Conservation (phyloP, 495 filamentous ascomycete species). For the Trypethelium eluteriae region DNA sequence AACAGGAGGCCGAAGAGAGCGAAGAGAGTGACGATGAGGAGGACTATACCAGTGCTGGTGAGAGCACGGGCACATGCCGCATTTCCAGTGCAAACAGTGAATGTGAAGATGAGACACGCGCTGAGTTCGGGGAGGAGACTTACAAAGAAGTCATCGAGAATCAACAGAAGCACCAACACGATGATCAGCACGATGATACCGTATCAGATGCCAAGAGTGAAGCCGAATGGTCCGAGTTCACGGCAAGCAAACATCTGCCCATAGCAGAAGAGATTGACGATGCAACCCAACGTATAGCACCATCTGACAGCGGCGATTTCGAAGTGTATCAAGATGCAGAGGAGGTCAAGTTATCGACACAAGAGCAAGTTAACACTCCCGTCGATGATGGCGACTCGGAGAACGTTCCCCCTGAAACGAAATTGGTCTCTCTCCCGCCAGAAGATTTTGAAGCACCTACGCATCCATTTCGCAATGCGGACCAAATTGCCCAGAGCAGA, state of each 20-base stretch:
- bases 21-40: conserved; percentile 50
- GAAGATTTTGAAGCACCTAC: conserved; percentile 74
- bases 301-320: neutral
- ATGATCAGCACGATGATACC: conserved; percentile 22
- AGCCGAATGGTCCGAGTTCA: conserved; percentile 82
- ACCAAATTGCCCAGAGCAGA: conserved; percentile 70
- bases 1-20: conserved; percentile 32
- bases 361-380: conserved; percentile 33
- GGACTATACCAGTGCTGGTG: conserved; percentile 72
- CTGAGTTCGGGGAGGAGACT: conserved; percentile 40
- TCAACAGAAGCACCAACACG: conserved; percentile 31
- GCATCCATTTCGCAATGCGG: conserved; percentile 67
- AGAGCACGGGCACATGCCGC: conserved; percentile 70
- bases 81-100: conserved; percentile 56
- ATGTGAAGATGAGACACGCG: conserved; percentile 54
- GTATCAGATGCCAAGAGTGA: conserved; percentile 48
- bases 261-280: conserved; percentile 34
- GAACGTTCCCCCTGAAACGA: conserved; percentile 36
- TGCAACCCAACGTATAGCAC: conserved; percentile 10
- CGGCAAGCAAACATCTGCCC: conserved; percentile 62
- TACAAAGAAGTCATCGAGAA: conserved; percentile 34
- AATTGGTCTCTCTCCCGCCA: conserved; percentile 63
- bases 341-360: neutral
- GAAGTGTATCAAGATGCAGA: conserved; percentile 24
- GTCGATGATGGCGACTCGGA: conserved; percentile 25